These are phyloP conservation scores for Blepharisma undulans DNA, from an alignment of 169 alveolate genomes.

Conservation along the genomic window DNA sequence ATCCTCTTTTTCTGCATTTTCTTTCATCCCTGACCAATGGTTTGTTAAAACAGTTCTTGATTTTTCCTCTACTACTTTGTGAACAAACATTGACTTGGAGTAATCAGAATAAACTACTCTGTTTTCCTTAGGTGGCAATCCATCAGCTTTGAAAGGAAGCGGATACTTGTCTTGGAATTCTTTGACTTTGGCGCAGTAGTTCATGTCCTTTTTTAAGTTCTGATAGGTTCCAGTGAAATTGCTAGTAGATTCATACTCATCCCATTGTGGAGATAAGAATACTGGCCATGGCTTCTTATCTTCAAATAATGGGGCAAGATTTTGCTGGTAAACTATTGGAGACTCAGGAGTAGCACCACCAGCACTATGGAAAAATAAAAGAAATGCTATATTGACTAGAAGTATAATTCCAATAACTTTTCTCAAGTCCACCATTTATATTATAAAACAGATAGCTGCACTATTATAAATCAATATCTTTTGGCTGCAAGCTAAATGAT, in stretches of 20 bases:
- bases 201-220: not conserved
- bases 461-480: not conserved
- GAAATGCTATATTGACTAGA: not conserved
- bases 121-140: not conserved
- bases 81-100: not conserved
- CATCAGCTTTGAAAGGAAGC: not conserved
- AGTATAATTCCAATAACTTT: not conserved
- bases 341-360: not conserved
- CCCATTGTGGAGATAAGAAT: conserved; percentile 1
- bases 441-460: not conserved
- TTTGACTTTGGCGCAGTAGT: conserved; percentile 1
- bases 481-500: not conserved
- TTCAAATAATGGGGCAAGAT: not conserved
- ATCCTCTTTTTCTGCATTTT: not conserved
- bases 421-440: not conserved
- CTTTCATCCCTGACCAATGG: conserved; percentile 5
- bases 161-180: not conserved
- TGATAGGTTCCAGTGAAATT: not conserved
- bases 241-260: not conserved
- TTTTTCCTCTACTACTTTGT: not conserved
- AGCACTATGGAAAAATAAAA: not conserved
- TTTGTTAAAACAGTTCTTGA: not conserved
- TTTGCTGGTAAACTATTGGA: not conserved
- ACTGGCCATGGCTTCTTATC: not conserved
- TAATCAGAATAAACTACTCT: conserved; percentile 20